These are phyloP conservation scores for Metschnikowia arizonensis DNA, from an alignment of 805 yeast species.

Conservation along the genomic window DNA sequence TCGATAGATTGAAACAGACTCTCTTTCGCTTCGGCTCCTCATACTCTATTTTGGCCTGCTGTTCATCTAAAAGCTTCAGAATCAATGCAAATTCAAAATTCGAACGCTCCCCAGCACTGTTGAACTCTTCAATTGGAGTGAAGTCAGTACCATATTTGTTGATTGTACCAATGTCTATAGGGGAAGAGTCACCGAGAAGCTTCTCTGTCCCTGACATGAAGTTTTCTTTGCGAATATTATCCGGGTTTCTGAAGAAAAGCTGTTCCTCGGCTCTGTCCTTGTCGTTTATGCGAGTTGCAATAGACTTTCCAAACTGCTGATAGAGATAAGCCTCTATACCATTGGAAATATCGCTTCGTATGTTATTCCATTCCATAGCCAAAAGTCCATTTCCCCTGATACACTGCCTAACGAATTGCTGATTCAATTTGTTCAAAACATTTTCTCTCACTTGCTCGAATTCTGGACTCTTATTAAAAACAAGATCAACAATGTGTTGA, in stretches of 20 bases:
- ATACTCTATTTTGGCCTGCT: neutral
- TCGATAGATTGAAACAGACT: conserved; percentile 28
- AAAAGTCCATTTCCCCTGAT: conserved; percentile 32
- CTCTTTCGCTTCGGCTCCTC: neutral
- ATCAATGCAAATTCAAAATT: conserved; percentile 25
- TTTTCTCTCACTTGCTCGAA: conserved; percentile 26
- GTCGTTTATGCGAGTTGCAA: conserved; percentile 9
- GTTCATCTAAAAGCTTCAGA: conserved; percentile 15
- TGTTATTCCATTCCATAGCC: conserved; percentile 43
- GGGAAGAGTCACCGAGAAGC: conserved; percentile 16
- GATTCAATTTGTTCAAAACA: conserved; percentile 29
- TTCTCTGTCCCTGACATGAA: conserved; percentile 9
- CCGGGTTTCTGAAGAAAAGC: conserved; percentile 12
- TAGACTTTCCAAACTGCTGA: conserved; percentile 29
- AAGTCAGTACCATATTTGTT: conserved; percentile 22
- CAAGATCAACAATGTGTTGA: conserved; percentile 27
- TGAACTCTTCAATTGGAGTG: conserved; percentile 33
- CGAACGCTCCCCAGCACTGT: conserved; percentile 29
- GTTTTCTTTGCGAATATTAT: conserved; percentile 9
- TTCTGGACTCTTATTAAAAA: conserved; percentile 25
- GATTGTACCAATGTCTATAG: conserved; percentile 15
- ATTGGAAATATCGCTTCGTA: conserved; percentile 33
- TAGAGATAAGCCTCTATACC: conserved; percentile 37
- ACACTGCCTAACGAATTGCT: conserved; percentile 36
- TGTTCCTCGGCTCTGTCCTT: conserved; percentile 15